Evolutionary conservation across 164 flowering plant species (phyloP).

Genomic region (Magnolia changhungtana): DNA sequence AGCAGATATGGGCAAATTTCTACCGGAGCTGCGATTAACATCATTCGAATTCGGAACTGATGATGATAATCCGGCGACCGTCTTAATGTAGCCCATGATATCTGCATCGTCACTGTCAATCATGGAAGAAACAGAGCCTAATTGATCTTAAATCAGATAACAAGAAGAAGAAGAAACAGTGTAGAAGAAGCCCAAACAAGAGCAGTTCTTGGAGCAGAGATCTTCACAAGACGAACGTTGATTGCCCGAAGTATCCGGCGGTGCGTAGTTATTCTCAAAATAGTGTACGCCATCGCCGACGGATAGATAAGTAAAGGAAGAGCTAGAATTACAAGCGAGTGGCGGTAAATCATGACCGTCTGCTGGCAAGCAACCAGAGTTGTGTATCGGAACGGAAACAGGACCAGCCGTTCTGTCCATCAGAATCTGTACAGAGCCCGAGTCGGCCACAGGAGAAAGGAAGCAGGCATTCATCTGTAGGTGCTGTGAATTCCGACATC

Average conservation of each 20-base stretch:
- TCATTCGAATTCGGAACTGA: slow-evolving; percentile 1
- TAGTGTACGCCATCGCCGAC: slow-evolving; percentile 50
- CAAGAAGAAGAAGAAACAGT: slow-evolving; percentile 62
- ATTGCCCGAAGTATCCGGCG: slow-evolving; percentile 28
- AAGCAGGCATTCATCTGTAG: slow-evolving; percentile 47
- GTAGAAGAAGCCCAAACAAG: slow-evolving; percentile 73
- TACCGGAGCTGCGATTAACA: not conserved
- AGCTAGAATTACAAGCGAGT: slow-evolving; percentile 29
- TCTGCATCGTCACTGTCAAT: slow-evolving; percentile 17
- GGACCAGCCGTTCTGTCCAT: slow-evolving; percentile 1
- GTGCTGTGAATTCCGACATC: slow-evolving; percentile 41
- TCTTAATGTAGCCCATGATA: slow-evolving; percentile 53
- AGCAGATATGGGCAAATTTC: slow-evolving; percentile 46
- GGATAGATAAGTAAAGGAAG: slow-evolving; percentile 31
- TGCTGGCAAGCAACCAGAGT: slow-evolving; percentile 41
- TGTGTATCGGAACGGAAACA: slow-evolving; percentile 41
- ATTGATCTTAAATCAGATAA: slow-evolving; percentile 35
- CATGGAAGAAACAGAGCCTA: slow-evolving; percentile 58
- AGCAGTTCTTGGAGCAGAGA: slow-evolving; percentile 59
- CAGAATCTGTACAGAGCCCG: slow-evolving; percentile 48
- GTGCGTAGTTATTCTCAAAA: slow-evolving; percentile 40
- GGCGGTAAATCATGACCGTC: slow-evolving; percentile 36
- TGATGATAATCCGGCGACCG: slow-evolving; percentile 8
- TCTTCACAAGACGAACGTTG: slow-evolving; percentile 45
- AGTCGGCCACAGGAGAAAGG: slow-evolving; percentile 56